Base-by-base conservation (phyloP, 768 basidiomycete species). In the Mycena indigotica region DNA sequence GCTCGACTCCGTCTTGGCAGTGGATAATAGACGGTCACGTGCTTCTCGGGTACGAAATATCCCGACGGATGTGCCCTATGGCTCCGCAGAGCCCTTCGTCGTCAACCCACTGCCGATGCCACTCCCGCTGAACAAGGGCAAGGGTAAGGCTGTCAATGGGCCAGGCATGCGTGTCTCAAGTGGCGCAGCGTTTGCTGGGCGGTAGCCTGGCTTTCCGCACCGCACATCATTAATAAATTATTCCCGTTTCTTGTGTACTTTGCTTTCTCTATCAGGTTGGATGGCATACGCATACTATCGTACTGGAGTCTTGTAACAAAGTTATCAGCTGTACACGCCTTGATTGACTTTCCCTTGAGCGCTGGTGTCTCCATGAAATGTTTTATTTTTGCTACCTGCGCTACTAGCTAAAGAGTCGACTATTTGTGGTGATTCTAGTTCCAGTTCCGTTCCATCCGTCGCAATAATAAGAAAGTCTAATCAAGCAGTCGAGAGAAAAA, bases 101-200 rank as follows among this genome's bases (percentile, higher is more conserved):
- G 69, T 79, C 24, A 73, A 82, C 61, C 84, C 84, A 10, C 74
- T 87, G 16, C 85, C 85, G 12, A 82, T 80, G 64, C 82, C 84
- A 10, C 70, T 80, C n/a, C 61, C 66, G 56, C 62, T 61, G 64
- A 64, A 63, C 57, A 62, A 64, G 12, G 38, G 29, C n/a, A 32
- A 55, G 24, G 59, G 64, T 52, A 62, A 66, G 30, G 64, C 61
- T 28, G 50, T 55, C 19, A 53, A 55, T 39, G n/a, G 45, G 21
- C 61, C 68, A 50, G 40, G 58, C 28, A 64, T 76, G 28, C 57
- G 68, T 25, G 69, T 79, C 38, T 72, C 76, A 6, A 68, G 66
- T 45, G 58, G 74, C 54, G 74, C 77, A 16, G 73, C 65, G 48
- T 65, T 79, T 25, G 80, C 79, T 5, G 80, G 80, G 30, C 70